phyloP scores from a whole-genome alignment of 768 basidiomycete genomes.

The Candolleomyces eurysporus region DNA sequence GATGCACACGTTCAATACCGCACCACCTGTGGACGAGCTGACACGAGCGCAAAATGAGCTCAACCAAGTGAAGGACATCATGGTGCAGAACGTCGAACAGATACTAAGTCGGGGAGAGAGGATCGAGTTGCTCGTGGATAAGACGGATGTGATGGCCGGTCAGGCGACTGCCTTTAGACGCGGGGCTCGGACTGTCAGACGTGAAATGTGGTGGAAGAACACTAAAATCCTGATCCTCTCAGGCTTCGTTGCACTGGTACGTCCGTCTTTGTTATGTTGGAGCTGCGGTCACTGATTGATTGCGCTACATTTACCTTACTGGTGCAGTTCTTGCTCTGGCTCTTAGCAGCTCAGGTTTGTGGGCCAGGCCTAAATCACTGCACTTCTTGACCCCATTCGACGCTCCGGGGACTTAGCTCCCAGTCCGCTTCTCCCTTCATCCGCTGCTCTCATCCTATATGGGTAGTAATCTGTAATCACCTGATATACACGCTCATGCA shows the following conservation, averaged over 20 bases:
- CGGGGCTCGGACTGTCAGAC: conserved; percentile 78
- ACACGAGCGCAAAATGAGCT: conserved; percentile 87
- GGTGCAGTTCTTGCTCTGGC: conserved; percentile 68
- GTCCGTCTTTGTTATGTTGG: conserved; percentile 21
- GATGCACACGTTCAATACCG: conserved; percentile 86
- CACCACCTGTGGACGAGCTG: conserved; percentile 86
- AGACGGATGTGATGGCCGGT: conserved; percentile 92
- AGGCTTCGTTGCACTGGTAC: conserved; percentile 67
- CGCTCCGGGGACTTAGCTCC: background rate
- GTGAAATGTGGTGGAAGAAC: conserved; percentile 92
- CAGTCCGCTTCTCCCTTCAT: background rate
- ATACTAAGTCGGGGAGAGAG: conserved; percentile 93
- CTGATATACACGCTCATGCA: background rate
- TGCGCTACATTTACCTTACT: background rate
- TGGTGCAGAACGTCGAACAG: conserved; percentile 98
- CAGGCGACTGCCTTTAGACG: conserved; percentile 93
- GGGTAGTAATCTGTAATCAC: background rate
- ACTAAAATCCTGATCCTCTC: conserved; percentile 66
- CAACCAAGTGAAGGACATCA: conserved; percentile 90
- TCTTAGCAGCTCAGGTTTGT: conserved; percentile 88
- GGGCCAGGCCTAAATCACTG: conserved; percentile 78
- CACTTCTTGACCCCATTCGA: background rate
- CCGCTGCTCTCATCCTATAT: background rate
- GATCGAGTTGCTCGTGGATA: conserved; percentile 93
- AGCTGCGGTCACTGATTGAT: background rate